A percentile compares a stretch with the other conserved stretches of the same genome.
These are phyloP conservation scores for Copromyces sp. DNA, from an alignment of 495 filamentous ascomycete genomes.

Conservation along the genomic window DNA sequence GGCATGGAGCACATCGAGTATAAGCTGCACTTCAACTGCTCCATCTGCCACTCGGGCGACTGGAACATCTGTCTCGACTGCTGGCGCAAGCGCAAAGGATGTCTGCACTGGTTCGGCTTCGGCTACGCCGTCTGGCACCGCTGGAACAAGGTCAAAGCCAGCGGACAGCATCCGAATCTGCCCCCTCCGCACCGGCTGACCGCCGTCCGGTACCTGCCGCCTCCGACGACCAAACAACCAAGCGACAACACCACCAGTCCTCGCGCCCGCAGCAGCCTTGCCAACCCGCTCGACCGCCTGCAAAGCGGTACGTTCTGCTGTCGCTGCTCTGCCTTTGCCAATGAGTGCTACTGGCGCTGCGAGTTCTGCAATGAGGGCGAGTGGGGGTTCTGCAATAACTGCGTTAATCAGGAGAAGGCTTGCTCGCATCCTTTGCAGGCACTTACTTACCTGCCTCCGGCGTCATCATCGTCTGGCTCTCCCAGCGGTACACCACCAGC, in stretches of 20 bases:
- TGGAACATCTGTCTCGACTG: slow-evolving; percentile 73
- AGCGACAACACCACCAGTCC: neutral
- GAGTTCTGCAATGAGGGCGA: slow-evolving; percentile 75
- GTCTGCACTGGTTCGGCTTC: slow-evolving; percentile 72
- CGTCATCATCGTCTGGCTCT: neutral
- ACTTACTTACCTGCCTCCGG: slow-evolving; percentile 32
- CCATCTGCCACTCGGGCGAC: slow-evolving; percentile 52
- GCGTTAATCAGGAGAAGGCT: slow-evolving; percentile 64
- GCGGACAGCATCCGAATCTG: slow-evolving; percentile 13
- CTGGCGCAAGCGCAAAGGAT: slow-evolving; percentile 64
- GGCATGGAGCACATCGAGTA: slow-evolving; percentile 60
- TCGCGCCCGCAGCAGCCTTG: slow-evolving; percentile 42
- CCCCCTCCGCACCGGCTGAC: slow-evolving; percentile 55
- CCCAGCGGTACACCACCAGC: neutral
- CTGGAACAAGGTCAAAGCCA: slow-evolving; percentile 35
- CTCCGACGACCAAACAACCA: slow-evolving; percentile 11
- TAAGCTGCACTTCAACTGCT: slow-evolving; percentile 69
- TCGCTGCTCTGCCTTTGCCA: slow-evolving; percentile 57
- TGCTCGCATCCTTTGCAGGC: slow-evolving; percentile 74
- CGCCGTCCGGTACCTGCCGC: slow-evolving; percentile 56
- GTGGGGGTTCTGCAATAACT: slow-evolving; percentile 82
- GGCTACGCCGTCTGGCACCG: slow-evolving; percentile 48
- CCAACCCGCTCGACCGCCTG: slow-evolving; percentile 56
- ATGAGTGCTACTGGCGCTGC: slow-evolving; percentile 79
- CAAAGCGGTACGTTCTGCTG: slow-evolving; percentile 76